These are phyloP conservation scores for Geotrichum histeridarum DNA, from an alignment of 1,139 yeast genomes.

Conservation along the genomic window DNA sequence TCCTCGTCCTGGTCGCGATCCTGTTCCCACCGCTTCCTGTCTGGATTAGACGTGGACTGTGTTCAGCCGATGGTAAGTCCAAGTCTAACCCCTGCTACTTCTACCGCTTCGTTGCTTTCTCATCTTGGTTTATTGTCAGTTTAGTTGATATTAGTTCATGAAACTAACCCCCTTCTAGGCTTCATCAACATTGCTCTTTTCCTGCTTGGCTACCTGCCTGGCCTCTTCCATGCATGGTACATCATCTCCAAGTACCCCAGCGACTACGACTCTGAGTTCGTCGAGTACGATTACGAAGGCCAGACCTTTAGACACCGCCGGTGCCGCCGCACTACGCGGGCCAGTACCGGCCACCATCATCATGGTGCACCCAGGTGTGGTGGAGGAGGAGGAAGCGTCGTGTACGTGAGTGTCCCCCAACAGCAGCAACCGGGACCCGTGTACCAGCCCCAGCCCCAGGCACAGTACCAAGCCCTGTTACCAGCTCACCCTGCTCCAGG, in stretches of 20 bases:
- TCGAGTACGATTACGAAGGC: constrained; percentile 10
- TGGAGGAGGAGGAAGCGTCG: neutral
- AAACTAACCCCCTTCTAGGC: constrained; percentile 30
- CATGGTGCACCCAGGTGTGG: neutral
- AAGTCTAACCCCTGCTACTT: neutral
- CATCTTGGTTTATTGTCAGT: neutral
- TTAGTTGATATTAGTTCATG: too few relatives aligned
- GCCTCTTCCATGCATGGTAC: constrained; percentile 47
- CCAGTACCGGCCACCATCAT: neutral
- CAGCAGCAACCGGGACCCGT: neutral
- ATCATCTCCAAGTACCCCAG: constrained; percentile 41
- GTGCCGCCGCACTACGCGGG: neutral
- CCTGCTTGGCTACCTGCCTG: constrained; percentile 76
- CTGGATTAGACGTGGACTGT: constrained; percentile 66
- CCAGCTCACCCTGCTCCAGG: neutral
- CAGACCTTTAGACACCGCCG: constrained; percentile 3
- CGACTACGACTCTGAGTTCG: neutral
- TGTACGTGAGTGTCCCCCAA: neutral
- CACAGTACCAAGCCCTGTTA: neutral
- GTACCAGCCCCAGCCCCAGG: neutral
- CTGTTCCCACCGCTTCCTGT: constrained; percentile 83
- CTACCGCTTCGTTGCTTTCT: neutral
- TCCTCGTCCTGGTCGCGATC: constrained; percentile 71
- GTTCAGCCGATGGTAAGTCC: constrained; percentile 54
- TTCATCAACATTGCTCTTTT: constrained; percentile 72